Base-by-base conservation (phyloP, 306 rosid species). In the Corylus heterophylla region DNA sequence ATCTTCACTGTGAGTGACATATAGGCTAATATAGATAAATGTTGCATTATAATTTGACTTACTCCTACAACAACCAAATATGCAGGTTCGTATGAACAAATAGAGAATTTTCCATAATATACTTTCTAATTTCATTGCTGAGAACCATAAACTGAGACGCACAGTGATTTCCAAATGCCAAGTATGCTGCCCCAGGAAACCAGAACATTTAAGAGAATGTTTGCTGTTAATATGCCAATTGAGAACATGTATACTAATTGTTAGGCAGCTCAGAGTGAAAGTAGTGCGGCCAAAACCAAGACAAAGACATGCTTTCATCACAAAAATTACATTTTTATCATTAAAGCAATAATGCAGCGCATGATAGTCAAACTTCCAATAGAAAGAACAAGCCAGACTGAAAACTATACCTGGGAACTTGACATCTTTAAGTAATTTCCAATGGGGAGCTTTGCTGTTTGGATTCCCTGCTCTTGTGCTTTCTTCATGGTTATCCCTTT, bases 401-500 rank as follows among this genome's bases (percentile, higher is more conserved):
- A 80, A 67, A 74, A 62, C 7, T 72, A 54, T 91, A 95, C 98
- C 96, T 95, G 98, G 59, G 97, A 95, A 83, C 94, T 90, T 22
- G 90, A 86, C 98, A 95, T 91, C 89, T 86, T 91, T 90, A 95
- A 73, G 87, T 87, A 95, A 66, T 83, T 91, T 69, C 87, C 90
- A 25, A 95, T 93, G 1, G 98, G 99, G 55, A 95, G 98, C 70
- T 90, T 95, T 35, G 97, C 99, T 0, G 93, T 95, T 75, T 89
- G 99, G 72, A 95, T 93, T 63, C 92, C 97, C 86, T 95, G 97
- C 78, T 91, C 97, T 70, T 86, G 74, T 5, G 99, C 98, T 82
- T 95, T 95, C 86, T 90, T 86, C 94, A 90, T 80, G 50, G 98
- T 92, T 62, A 95, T 86, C 54, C 98, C 99, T 83, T 93, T 95